Percentiles rank a stretch among this genome's conserved stretches.
Evolutionary conservation across 1,284 basidiomycete genomes (phyloP).

Genomic region (Chalciporus piperatoides): DNA sequence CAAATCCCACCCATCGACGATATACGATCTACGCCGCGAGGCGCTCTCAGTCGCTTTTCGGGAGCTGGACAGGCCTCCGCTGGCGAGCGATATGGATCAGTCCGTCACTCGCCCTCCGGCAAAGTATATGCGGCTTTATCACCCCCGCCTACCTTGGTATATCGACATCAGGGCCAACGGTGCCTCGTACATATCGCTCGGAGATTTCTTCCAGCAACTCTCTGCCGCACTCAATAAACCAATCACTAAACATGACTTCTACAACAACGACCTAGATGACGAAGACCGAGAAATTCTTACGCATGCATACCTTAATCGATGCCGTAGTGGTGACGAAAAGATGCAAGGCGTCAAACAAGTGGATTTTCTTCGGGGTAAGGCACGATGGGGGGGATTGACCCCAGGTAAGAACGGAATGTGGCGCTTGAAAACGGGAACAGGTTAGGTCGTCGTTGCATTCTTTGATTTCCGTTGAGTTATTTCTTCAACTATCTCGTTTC

Average conservation of each 20-base stretch:
- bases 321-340: conserved; percentile 19
- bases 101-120: conserved; percentile 45
- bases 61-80: conserved; percentile 34
- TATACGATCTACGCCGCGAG: conserved; percentile 37
- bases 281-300: conserved; percentile 36
- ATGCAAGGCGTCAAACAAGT: conserved; percentile 29
- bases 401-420: conserved; percentile 35
- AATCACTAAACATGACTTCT: conserved; percentile 37
- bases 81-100: conserved; percentile 40
- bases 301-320: conserved; percentile 37
- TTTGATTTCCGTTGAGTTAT: not conserved
- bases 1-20: conserved; percentile 27
- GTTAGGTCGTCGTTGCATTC: not conserved
- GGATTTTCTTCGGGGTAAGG: conserved; percentile 31
- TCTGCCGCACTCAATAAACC: conserved; percentile 29
- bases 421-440: conserved; percentile 24
- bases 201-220: conserved; percentile 46
- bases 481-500: not conserved
- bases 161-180: conserved; percentile 45
- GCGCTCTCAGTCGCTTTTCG: conserved; percentile 40
- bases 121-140: conserved; percentile 46
- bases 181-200: conserved; percentile 51
- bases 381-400: conserved; percentile 24
- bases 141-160: conserved; percentile 54
- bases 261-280: conserved; percentile 36